phyloP scores from a whole-genome alignment of 176 grass and related monocot species.

The Coix lacrymajobi region DNA sequence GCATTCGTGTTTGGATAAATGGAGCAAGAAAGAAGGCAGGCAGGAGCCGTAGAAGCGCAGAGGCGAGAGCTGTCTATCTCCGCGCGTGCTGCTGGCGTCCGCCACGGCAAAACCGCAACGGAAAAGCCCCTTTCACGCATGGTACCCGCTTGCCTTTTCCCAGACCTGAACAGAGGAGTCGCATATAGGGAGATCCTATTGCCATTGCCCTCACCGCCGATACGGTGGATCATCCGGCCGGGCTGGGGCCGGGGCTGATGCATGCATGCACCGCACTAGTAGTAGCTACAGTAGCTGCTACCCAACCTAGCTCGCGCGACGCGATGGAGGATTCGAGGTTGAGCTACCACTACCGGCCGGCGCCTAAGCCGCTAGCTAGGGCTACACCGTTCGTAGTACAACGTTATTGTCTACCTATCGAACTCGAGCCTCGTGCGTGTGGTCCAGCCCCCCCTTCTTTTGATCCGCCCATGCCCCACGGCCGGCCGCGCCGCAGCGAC shows the following conservation, averaged over 20 bases:
- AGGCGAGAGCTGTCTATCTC: too few species aligned
- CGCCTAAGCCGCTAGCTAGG: not conserved
- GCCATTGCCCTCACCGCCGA: not conserved
- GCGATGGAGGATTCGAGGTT: not conserved
- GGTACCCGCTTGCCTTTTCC: not conserved
- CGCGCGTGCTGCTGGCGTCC: slow-evolving; percentile 20
- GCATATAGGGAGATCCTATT: not conserved
- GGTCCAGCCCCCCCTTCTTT: not conserved
- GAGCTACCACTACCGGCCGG: not conserved
- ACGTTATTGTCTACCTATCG: slow-evolving; percentile 8
- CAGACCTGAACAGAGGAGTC: not conserved
- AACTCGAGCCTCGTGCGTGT: not conserved
- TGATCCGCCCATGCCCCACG: slow-evolving; percentile 13
- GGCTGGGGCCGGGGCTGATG: slow-evolving; percentile 2
- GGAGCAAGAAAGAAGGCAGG: too few species aligned
- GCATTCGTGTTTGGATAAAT: too few species aligned
- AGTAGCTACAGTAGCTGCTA: not conserved
- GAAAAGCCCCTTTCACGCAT: slow-evolving; percentile 21
- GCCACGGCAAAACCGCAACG: slow-evolving; percentile 15
- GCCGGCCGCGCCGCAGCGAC: slow-evolving; percentile 24
- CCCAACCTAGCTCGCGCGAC: not conserved
- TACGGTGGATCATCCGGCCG: not conserved
- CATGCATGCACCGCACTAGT: not conserved
- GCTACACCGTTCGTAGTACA: not conserved
- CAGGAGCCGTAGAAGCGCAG: not conserved